Evolutionary conservation across 176 grass and related monocot species (phyloP).

Genomic region (Phragmites australis): DNA sequence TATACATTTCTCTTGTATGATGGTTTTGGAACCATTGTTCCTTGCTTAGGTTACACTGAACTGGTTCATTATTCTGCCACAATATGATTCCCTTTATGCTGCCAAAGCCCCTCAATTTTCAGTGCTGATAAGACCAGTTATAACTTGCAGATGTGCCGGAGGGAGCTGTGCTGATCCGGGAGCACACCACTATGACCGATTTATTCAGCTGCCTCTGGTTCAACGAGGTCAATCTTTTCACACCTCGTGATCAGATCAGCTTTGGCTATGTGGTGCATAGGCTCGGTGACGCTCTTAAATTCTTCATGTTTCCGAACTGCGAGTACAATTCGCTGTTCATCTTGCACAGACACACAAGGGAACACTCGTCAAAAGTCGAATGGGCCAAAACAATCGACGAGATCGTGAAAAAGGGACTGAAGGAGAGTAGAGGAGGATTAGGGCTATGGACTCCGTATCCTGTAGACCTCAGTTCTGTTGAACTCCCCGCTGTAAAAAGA

Average conservation of each 20-base stretch:
- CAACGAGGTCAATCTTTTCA: constrained; percentile 97
- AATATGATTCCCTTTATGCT: not conserved
- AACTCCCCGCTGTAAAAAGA: constrained; percentile 70
- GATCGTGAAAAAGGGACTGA: constrained; percentile 69
- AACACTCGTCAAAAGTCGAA: constrained; percentile 87
- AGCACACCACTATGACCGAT: constrained; percentile 79
- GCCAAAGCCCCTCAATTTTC: not conserved
- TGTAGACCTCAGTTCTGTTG: constrained; percentile 54
- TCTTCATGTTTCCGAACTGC: constrained; percentile 99
- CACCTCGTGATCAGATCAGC: constrained; percentile 93
- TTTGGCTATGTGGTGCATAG: constrained; percentile 81
- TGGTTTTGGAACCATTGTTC: not conserved
- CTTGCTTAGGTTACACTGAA: not conserved
- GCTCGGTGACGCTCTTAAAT: constrained; percentile 56
- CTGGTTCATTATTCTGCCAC: not conserved
- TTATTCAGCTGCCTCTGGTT: constrained; percentile 97
- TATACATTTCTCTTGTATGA: not conserved
- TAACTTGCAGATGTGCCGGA: constrained; percentile 79
- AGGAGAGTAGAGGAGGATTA: constrained; percentile 81
- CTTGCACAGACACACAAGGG: constrained; percentile 82
- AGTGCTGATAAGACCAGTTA: constrained; percentile 5
- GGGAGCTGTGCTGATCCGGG: constrained; percentile 86
- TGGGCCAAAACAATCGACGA: constrained; percentile 92
- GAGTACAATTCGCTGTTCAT: constrained; percentile 97
- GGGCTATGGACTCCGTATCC: constrained; percentile 86